A percentile compares a stretch with the other conserved stretches of the same genome.
These are phyloP conservation scores for Corymbia maculata DNA, from an alignment of 345 rosid genomes.

Conservation along the genomic window DNA sequence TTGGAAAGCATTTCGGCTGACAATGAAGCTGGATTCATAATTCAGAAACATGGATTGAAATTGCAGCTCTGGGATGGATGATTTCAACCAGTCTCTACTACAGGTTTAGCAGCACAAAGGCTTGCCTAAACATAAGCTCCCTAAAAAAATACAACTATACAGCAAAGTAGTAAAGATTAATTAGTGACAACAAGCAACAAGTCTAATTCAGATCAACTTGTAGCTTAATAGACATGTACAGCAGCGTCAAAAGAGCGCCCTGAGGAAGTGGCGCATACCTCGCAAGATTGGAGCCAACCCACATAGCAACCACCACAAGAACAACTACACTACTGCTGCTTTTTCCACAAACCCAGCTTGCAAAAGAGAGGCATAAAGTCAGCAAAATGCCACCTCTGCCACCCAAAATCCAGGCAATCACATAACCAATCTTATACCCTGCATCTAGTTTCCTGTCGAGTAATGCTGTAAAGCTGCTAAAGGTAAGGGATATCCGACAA, in stretches of 20 bases:
- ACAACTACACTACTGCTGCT: conserved; percentile 71
- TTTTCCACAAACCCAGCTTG: conserved; percentile 89
- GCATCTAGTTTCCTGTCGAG: conserved; percentile 62
- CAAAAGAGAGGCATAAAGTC: conserved; percentile 57
- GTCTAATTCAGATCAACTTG: conserved; percentile 46
- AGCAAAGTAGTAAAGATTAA: background rate
- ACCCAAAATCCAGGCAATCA: conserved; percentile 68
- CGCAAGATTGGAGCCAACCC: conserved; percentile 74
- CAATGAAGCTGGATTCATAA: background rate
- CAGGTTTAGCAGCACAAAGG: background rate
- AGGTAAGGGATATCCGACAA: conserved; percentile 44
- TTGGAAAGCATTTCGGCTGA: background rate
- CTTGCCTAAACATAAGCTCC: background rate
- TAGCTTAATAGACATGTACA: conserved; percentile 87
- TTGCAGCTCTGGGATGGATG: background rate
- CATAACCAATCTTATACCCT: conserved; percentile 77
- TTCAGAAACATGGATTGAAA: background rate
- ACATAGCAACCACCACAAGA: conserved; percentile 57
- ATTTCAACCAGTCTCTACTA: background rate
- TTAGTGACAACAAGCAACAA: background rate
- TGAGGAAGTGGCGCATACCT: conserved; percentile 79
- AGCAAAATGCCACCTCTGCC: conserved; percentile 72
- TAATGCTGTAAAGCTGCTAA: conserved; percentile 52
- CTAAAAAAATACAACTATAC: background rate
- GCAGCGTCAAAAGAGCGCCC: conserved; percentile 69